Percentiles rank a stretch among this genome's conserved stretches.
phyloP scores from a whole-genome alignment of 768 basidiomycete genomes.

The Hebeloma cylindrosporum region DNA sequence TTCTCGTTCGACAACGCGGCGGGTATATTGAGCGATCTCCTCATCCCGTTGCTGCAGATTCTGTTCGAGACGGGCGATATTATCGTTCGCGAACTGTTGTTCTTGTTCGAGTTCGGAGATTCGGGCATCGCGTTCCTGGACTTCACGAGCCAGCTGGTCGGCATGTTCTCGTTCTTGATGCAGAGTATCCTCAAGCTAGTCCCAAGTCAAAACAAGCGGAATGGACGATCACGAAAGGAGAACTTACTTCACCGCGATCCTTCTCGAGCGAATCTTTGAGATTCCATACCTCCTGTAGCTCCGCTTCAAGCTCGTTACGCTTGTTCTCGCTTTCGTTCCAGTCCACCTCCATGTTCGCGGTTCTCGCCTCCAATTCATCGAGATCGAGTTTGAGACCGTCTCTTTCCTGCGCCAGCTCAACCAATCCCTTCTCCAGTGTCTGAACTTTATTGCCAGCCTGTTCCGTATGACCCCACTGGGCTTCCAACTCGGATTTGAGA shows the following conservation, averaged over 20 bases:
- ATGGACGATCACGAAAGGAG: background rate
- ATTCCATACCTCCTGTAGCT: constrained; percentile 53
- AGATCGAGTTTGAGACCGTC: constrained; percentile 40
- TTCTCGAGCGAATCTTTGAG: constrained; percentile 55
- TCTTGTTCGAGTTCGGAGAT: constrained; percentile 55
- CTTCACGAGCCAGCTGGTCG: constrained; percentile 43
- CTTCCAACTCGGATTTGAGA: constrained; percentile 64
- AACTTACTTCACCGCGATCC: constrained; percentile 53
- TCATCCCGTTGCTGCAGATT: constrained; percentile 56
- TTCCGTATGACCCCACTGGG: constrained; percentile 71
- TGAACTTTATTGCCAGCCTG: constrained; percentile 41
- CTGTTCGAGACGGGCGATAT: constrained; percentile 54
- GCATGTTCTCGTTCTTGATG: constrained; percentile 52
- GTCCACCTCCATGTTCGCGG: constrained; percentile 50
- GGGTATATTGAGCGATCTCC: constrained; percentile 49
- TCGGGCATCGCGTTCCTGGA: constrained; percentile 56
- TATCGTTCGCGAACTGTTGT: constrained; percentile 53
- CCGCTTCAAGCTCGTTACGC: constrained; percentile 53
- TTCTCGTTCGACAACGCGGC: constrained; percentile 48
- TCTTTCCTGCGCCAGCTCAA: constrained; percentile 37
- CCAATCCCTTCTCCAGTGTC: constrained; percentile 36
- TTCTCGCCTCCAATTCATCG: constrained; percentile 42
- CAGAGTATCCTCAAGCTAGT: constrained; percentile 54
- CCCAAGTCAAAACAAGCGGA: constrained; percentile 1
- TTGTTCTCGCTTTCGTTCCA: constrained; percentile 58